These are phyloP conservation scores for Papiliotrema nemorosa DNA, from an alignment of 1,284 basidiomycete genomes.

Conservation along the genomic window DNA sequence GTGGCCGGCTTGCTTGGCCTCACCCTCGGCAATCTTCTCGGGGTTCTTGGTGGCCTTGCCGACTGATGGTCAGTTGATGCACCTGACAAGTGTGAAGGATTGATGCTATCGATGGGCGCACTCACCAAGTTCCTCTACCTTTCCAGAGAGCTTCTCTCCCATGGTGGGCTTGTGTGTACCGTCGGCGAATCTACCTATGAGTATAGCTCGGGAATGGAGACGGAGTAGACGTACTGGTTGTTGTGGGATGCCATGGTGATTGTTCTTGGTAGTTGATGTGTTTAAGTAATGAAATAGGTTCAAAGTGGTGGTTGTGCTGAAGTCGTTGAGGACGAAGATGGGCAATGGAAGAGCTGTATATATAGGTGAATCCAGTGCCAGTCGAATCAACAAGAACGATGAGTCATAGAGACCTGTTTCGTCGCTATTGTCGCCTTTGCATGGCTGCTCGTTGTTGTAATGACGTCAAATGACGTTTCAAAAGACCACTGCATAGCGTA, in stretches of 20 bases:
- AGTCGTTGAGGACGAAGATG: not conserved
- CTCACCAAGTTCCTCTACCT: conserved; percentile 14
- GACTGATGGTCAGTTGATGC: conserved; percentile 10
- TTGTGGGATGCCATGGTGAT: not conserved
- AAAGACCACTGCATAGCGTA: not conserved
- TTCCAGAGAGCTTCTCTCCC: conserved; percentile 22
- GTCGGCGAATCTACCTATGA: not conserved
- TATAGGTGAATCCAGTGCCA: not conserved
- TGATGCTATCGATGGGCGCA: not conserved
- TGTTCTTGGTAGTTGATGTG: not conserved
- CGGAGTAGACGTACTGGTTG: conserved; percentile 3
- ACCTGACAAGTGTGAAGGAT: not conserved
- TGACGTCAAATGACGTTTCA: conserved; percentile 2
- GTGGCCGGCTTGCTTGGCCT: conserved; percentile 20
- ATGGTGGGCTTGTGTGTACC: conserved; percentile 17
- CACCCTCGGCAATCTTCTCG: conserved; percentile 23
- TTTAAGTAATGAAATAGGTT: too few species aligned
- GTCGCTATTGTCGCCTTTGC: too few species aligned
- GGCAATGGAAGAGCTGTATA: not conserved
- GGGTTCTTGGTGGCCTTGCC: conserved; percentile 28
- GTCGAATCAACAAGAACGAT: not conserved
- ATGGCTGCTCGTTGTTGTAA: too few species aligned
- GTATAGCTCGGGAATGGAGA: not conserved
- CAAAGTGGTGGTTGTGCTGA: too few species aligned
- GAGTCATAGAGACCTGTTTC: not conserved